Conservation (phyloP, 2,329 filamentous ascomycete species). For the Aspergillus sp. region DNA sequence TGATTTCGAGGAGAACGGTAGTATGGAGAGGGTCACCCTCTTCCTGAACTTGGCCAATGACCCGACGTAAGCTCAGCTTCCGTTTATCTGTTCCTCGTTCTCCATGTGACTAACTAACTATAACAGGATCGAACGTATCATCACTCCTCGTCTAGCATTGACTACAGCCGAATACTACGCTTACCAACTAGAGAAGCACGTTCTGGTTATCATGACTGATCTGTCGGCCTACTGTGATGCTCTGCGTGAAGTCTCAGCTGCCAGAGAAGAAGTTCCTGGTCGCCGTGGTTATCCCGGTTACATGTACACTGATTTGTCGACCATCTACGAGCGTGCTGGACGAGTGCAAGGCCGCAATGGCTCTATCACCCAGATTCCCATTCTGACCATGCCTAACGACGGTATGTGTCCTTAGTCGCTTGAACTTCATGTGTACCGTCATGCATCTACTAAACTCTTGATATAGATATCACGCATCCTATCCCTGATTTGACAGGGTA, state of each 20-base stretch:
- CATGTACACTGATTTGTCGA: slow-evolving; percentile 99
- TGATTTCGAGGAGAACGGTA: slow-evolving; percentile 99
- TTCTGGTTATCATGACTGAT: slow-evolving; percentile 97
- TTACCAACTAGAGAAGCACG: slow-evolving; percentile 99
- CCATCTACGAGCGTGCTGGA: slow-evolving; percentile 98
- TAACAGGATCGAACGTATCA: slow-evolving; percentile 93
- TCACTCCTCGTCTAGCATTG: slow-evolving; percentile 94
- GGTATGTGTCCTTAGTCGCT: slow-evolving; percentile 46
- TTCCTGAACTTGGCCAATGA: slow-evolving; percentile 99
- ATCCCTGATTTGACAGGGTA: slow-evolving; percentile 99
- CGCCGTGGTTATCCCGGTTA: slow-evolving; percentile 99
- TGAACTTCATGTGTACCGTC: not conserved
- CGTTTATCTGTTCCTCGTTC: not conserved
- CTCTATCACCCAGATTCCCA: slow-evolving; percentile 98
- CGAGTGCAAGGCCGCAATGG: slow-evolving; percentile 96
- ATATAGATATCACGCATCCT: slow-evolving; percentile 89
- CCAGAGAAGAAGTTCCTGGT: slow-evolving; percentile 97
- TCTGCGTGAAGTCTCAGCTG: slow-evolving; percentile 95
- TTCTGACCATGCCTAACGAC: slow-evolving; percentile 99
- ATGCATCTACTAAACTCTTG: slow-evolving; percentile 3
- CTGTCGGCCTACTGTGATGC: slow-evolving; percentile 98
- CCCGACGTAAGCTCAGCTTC: slow-evolving; percentile 70
- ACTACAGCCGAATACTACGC: slow-evolving; percentile 99
- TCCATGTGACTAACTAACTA: slow-evolving; percentile 6
- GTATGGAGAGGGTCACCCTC: slow-evolving; percentile 92